Evolutionary conservation across 805 yeast genomes (phyloP), one percentile per base, ranked within the genome.

Genomic region (Metschnikowia cubensis): DNA sequence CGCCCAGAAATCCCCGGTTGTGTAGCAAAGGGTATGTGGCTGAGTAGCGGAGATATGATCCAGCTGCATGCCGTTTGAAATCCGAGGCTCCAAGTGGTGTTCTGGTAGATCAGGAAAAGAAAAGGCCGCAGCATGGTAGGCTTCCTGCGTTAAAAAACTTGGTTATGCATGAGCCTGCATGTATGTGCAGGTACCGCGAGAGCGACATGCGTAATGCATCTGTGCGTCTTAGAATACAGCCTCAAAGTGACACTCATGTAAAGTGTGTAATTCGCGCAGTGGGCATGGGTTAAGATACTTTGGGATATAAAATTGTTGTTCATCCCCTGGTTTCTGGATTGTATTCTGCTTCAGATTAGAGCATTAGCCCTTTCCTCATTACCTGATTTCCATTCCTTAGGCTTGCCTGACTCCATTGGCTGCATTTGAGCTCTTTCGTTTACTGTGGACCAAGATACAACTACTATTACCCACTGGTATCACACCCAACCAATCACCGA

Each of bases 171-270:
- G 13, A n/a, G 2, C 4, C 14, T 15, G 18, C 34, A 32, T 7
- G n/a, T 34, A 14, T 33, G 45, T 42, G 45, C 32, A 42, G 37
- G 10, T 32, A 32, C 37, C 17, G 15, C n/a, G n/a, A 7, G 31
- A 42, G 17, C 45, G 45, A 42, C 37, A 33, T 42, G 45, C 45
- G 32, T 20, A 33, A 42, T 34, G 45, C 45, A 42, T 32, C 45
- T 20, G 45, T 42, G 45, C 45, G 45, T 42, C 45, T 20, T 42
- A 18, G 44, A 41, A 41, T 18, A 25, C 44, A 41, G 45, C 37
- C 44, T 33, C 18, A 21, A 42, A 42, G 45, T 41, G 39, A 41
- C 44, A 41, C 20, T 42, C 37, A 33, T 18, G 45, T 42, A 42
- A 6, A 20, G 15, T 2, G 31, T n/a, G 18, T 36, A 42, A 42